Evolutionary conservation across 768 basidiomycete genomes (phyloP), one percentile per base, ranked within the genome.

Genomic region (Lyophyllum semitale): DNA sequence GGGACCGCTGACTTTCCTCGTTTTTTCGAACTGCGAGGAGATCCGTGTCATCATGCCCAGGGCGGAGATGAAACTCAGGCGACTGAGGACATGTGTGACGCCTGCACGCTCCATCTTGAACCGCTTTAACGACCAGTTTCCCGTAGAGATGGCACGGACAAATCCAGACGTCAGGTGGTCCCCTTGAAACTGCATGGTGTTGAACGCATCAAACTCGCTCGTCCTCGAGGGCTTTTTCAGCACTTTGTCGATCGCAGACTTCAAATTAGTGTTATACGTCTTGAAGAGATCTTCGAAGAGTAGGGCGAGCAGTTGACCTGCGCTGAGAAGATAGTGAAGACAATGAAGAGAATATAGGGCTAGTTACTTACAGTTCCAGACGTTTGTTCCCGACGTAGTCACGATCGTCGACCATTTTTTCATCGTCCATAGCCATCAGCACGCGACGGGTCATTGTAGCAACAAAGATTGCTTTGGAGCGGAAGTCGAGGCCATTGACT

Each of bases 11-110:
- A 99, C 97, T 71, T 99, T 99, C 55, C 97, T 79, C 20, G 97
- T 98, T 82, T 99, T 99, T 73, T 99, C 97, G 68, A 99, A 99
- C 73, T 99, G 97, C 20, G 93, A 96, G 11, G 92, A 90, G 60
- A 99, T 99, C 22, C 97, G 88, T 8, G 97, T 99, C 97, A 99
- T 99, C 97, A 98, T 99, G 15, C 97, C 97, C 15, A 99, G 80
- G 1, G 97, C 97, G 53, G 93, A 91, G 69, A 99, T 97, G 79
- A 96, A 99, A 66, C 89, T 92, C 48, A 99, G 76, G 38, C 97
- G 87, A 65, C 91, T 94, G 23, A 99, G 84, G 59, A 99, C 97
- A 68, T 99, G 97, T 0, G 97, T 99, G 43, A 99, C 94, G 29
- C 97, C 97, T 0, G 97, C 97, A 30, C 97, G 86, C 68, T 98